Evolutionary conservation across 1,139 yeast genomes (phyloP).

Genomic region (Pichiaceae sp.): DNA sequence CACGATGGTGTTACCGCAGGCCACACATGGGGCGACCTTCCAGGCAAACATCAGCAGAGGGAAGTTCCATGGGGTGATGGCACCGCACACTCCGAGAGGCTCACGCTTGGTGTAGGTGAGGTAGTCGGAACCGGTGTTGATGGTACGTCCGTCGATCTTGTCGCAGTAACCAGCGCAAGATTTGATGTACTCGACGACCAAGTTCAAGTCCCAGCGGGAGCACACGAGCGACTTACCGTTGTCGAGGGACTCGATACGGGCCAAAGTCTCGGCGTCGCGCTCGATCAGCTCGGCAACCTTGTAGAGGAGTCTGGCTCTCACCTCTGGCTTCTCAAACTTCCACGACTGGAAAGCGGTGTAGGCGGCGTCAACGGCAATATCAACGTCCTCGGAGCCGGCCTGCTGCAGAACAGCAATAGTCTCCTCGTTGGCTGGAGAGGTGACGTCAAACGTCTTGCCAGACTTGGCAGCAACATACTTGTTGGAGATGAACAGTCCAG

Average conservation of each 20-base stretch:
- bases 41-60: constrained; percentile 75
- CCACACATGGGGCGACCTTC: constrained; percentile 77
- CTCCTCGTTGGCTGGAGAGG: constrained; percentile 58
- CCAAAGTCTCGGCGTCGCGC: constrained; percentile 45
- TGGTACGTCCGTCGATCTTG: constrained; percentile 53
- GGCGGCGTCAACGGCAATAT: constrained; percentile 56
- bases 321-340: constrained; percentile 36
- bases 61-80: constrained; percentile 88
- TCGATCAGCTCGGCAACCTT: constrained; percentile 58
- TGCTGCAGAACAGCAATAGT: constrained; percentile 48
- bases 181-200: constrained; percentile 46
- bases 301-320: constrained; percentile 42
- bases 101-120: constrained; percentile 59
- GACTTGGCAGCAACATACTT: constrained; percentile 58
- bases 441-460: constrained; percentile 56
- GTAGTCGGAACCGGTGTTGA: constrained; percentile 51
- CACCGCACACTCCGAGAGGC: constrained; percentile 84
- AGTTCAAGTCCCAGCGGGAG: constrained; percentile 44
- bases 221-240: constrained; percentile 58
- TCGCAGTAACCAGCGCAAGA: constrained; percentile 72
- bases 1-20: constrained; percentile 70
- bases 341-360: constrained; percentile 47
- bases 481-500: constrained; percentile 77
- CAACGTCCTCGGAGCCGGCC: constrained; percentile 58
- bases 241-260: constrained; percentile 67